Evolutionary conservation across 2,329 filamentous ascomycete genomes (phyloP), one percentile per base, ranked within the genome.

Genomic region (Exophiala bonariae): DNA sequence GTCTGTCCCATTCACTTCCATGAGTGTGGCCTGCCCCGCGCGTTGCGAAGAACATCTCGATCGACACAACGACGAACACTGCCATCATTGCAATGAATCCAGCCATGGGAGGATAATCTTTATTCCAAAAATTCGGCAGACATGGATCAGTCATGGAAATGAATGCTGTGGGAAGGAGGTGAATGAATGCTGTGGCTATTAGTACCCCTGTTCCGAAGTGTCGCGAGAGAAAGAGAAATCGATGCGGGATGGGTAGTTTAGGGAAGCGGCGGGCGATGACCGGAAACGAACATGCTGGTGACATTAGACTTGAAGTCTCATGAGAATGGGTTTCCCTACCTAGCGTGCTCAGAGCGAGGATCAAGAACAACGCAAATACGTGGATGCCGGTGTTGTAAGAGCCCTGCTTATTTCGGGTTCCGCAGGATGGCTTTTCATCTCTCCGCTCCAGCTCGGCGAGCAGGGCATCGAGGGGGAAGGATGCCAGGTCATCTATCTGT

Each of bases 181-280:
- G 87, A 19, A 92, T 87, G 61, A 93, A 93, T 45, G 88, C 87
- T 1, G 88, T 93, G 9, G 89, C 87, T 52, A 93, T 85, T n/a
- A 93, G 74, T 16, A 93, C 89, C 49, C 88, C 88, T 1, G 88
- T 93, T 61, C 88, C 86, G 56, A 89, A 86, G 69, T 89, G 86
- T 55, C 86, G 81, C 59, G 82, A 83, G 54, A 83, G 72, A 63
- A 86, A 85, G 54, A 86, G 76, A 58, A 86, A 75, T 17, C 66
- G 75, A 53, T 75, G 76, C 42, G 83, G 82, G 44, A 78, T 77
- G 41, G 74, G 77, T 45, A 82, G 74, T 39, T 76, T 74, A 30
- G 77, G 78, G 30, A 77, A 72, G 54, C 80, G 77, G 43, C 79
- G 77, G 8, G 81, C 84, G 44, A 87, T 67, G 26, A 87, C 70